Evolutionary conservation across 2,329 filamentous ascomycete genomes (phyloP).

Genomic region (Alternaria gaisen): DNA sequence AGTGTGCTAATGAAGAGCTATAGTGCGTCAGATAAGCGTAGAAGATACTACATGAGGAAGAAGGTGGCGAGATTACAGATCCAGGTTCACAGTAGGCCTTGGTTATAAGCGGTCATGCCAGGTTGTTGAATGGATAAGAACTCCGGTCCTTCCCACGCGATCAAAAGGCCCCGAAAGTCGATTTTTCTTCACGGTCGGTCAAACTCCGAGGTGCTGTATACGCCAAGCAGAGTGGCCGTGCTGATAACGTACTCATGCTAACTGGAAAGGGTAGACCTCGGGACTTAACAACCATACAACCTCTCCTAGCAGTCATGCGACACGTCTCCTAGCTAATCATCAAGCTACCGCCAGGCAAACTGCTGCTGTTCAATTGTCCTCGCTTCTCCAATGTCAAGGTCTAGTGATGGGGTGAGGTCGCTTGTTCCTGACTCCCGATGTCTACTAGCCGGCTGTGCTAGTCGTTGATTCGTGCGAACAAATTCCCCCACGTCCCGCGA

Average conservation of each 20-base stretch:
- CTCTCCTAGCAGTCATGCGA: background rate
- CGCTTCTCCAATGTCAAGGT: background rate
- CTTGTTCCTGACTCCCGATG: background rate
- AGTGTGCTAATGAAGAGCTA: background rate
- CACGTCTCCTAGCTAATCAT: background rate
- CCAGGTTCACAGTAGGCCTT: background rate
- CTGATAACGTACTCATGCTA: background rate
- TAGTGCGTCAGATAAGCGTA: background rate
- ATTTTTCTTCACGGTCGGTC: background rate
- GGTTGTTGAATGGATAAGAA: background rate
- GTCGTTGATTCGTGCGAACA: constrained; percentile 1
- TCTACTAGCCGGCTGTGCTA: background rate
- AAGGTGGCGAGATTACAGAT: background rate
- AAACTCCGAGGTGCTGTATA: background rate
- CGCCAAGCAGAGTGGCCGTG: background rate
- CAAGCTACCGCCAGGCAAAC: background rate
- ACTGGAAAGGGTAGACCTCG: background rate
- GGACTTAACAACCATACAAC: background rate
- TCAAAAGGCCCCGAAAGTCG: background rate
- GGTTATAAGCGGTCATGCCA: background rate
- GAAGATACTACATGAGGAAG: background rate
- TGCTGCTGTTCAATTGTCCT: background rate
- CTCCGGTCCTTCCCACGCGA: too few species aligned
- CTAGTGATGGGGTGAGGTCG: background rate
- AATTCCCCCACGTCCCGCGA: background rate